These are phyloP conservation scores for Apostasia shenzhenica DNA, from an alignment of 106 monocot species.

Conservation along the genomic window DNA sequence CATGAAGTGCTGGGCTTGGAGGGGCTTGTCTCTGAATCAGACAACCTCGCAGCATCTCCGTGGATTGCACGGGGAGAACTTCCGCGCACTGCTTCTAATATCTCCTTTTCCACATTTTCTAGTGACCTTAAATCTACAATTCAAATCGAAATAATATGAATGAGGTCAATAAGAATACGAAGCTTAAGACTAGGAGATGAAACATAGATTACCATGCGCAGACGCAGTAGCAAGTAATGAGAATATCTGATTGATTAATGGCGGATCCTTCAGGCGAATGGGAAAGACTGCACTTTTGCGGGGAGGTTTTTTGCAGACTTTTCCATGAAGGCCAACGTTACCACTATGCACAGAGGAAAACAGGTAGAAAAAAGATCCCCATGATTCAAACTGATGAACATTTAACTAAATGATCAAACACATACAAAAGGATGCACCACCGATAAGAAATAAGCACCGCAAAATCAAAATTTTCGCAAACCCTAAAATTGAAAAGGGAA, in stretches of 20 bases:
- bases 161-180: background rate
- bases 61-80: conserved; percentile 16
- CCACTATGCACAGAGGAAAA: conserved; percentile 3
- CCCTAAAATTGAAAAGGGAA: no score
- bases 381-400: background rate
- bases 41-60: conserved; percentile 12
- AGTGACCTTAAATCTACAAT: conserved; percentile 29
- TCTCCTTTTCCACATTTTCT: conserved; percentile 19
- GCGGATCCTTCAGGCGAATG: background rate
- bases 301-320: conserved; percentile 3
- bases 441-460: background rate
- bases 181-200: background rate
- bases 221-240: background rate
- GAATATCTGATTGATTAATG: background rate
- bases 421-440: no score
- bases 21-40: conserved; percentile 27
- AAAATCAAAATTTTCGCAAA: background rate
- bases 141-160: background rate
- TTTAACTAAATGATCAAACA: background rate
- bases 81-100: conserved; percentile 6
- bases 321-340: background rate
- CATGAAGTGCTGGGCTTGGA: conserved; percentile 30
- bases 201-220: conserved; percentile 3
- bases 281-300: conserved; percentile 1
- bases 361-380: background rate